Evolutionary conservation across 805 yeast species (phyloP).

Genomic region (Pichia gijzeniarum): DNA sequence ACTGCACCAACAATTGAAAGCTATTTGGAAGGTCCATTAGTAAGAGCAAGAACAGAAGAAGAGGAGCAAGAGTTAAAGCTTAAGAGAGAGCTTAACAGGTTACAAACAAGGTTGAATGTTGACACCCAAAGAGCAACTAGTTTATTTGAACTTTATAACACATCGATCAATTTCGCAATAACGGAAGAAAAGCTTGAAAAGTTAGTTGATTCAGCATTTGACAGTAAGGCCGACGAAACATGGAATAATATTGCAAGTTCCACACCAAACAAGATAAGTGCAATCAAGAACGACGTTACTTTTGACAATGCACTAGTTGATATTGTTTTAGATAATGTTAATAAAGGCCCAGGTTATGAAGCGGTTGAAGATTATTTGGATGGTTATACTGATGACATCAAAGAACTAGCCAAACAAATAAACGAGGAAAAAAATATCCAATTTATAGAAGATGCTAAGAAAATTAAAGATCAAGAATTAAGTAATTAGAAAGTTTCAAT

Average conservation of each 20-base stretch:
- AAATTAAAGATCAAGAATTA: slow-evolving; percentile 10
- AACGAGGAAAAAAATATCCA: slow-evolving; percentile 19
- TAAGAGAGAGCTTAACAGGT: slow-evolving; percentile 65
- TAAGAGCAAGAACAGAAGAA: slow-evolving; percentile 66
- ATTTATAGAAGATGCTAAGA: slow-evolving; percentile 20
- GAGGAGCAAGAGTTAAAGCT: slow-evolving; percentile 51
- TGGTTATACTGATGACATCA: slow-evolving; percentile 23
- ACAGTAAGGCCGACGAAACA: slow-evolving; percentile 30
- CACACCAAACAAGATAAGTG: slow-evolving; percentile 19
- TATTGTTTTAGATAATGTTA: slow-evolving; percentile 26
- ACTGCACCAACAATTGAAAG: slow-evolving; percentile 78
- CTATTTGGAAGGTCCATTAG: slow-evolving; percentile 58
- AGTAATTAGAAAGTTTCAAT: too few species aligned
- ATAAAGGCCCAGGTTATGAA: slow-evolving; percentile 29
- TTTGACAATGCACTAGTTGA: slow-evolving; percentile 26
- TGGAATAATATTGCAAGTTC: slow-evolving; percentile 15
- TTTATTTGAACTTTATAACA: slow-evolving; percentile 66
- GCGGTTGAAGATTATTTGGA: slow-evolving; percentile 27
- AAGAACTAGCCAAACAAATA: slow-evolving; percentile 20
- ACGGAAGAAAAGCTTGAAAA: slow-evolving; percentile 59
- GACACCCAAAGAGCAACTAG: slow-evolving; percentile 49
- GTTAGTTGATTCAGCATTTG: slow-evolving; percentile 53
- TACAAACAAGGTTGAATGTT: slow-evolving; percentile 43
- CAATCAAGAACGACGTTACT: slow-evolving; percentile 17
- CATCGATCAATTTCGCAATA: slow-evolving; percentile 60